Percentiles rank a stretch among this genome's conserved stretches.
phyloP scores from a whole-genome alignment of 2,329 filamentous ascomycete genomes.

The Neopestalotiopsis sp. region DNA sequence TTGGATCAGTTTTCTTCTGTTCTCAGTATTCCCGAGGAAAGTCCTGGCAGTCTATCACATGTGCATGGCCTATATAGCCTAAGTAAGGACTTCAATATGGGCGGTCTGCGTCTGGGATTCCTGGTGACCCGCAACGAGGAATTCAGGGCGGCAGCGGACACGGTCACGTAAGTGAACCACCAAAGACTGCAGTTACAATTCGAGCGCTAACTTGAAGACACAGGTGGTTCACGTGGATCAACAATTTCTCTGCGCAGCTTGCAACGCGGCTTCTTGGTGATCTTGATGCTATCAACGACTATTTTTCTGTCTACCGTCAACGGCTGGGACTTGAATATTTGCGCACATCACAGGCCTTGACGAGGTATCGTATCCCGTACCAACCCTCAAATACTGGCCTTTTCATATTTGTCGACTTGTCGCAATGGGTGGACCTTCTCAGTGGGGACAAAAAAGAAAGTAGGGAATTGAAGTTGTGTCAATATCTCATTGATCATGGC shows the following conservation, averaged over 20 bases:
- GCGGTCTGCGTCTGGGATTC: constrained; percentile 6
- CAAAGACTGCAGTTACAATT: neutral
- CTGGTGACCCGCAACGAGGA: constrained; percentile 3
- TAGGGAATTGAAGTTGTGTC: neutral
- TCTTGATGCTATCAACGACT: neutral
- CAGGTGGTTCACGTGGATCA: constrained; percentile 5
- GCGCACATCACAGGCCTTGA: neutral
- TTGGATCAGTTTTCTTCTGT: constrained; percentile 4
- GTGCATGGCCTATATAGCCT: constrained; percentile 5
- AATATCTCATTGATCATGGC: neutral
- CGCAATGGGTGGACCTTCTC: neutral
- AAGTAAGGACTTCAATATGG: constrained; percentile 10
- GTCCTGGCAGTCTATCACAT: neutral
- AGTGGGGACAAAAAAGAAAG: neutral
- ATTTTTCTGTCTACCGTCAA: neutral
- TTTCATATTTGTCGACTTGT: constrained; percentile 2
- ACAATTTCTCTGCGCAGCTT: neutral
- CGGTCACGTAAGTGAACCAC: neutral
- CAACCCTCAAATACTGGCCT: neutral
- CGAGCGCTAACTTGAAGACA: neutral
- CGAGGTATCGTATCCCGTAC: neutral
- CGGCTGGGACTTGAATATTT: neutral
- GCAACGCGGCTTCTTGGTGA: neutral
- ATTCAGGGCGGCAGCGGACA: neutral
- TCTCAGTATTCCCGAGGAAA: neutral